These are phyloP conservation scores for Hypoxylon sp. DNA, from an alignment of 2,329 filamentous ascomycete species.

Conservation along the genomic window DNA sequence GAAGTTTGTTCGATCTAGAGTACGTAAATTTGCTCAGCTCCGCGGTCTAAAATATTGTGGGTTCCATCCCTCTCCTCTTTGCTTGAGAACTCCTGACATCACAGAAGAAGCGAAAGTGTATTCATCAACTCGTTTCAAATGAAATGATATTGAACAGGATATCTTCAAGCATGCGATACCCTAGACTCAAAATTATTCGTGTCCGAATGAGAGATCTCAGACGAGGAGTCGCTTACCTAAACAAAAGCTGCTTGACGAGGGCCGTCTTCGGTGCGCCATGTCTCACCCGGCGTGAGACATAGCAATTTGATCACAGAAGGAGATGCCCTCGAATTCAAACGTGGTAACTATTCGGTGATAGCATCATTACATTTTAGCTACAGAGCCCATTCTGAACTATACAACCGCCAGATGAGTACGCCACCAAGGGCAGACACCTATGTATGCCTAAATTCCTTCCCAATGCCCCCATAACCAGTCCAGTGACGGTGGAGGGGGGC, in stretches of 20 bases:
- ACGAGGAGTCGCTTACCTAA: background rate
- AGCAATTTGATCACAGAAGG: background rate
- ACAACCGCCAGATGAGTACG: conserved; percentile 15
- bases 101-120: background rate
- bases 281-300: background rate
- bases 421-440: conserved; percentile 9
- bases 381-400: conserved; percentile 19
- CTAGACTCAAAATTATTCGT: background rate
- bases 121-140: background rate
- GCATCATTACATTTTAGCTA: conserved; percentile 38
- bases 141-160: background rate
- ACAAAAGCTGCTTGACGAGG: background rate
- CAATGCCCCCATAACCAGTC: conserved; percentile 26
- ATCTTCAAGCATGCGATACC: background rate
- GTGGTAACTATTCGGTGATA: conserved; percentile 15
- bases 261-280: background rate
- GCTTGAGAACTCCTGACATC: background rate
- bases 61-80: conserved; percentile 2
- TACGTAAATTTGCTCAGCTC: conserved; percentile 7
- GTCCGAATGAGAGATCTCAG: background rate
- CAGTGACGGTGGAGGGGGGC: conserved; percentile 24
- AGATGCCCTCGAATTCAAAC: background rate
- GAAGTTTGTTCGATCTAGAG: background rate
- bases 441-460: conserved; percentile 32
- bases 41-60: conserved; percentile 28